Conservation (phyloP, 148 eudicot genomes). For the Mesembryanthemum crystallinum region DNA sequence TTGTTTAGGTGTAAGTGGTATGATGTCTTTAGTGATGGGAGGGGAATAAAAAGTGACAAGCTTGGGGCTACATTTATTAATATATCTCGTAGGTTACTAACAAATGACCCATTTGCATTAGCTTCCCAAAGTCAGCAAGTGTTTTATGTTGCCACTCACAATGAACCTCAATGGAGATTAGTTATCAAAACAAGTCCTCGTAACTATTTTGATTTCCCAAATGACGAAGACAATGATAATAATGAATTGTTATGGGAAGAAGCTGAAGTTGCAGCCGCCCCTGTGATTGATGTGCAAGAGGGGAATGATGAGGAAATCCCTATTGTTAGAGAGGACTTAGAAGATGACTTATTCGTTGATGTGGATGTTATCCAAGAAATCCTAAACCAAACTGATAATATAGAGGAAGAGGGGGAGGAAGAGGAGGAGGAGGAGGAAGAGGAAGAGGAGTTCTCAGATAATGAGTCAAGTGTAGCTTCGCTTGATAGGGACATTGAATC, state of each 20-base stretch:
- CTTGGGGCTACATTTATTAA: neutral
- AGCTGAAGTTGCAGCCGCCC: neutral
- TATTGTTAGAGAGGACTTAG: neutral
- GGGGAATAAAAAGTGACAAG: neutral
- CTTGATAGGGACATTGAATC: slow-evolving; percentile 7
- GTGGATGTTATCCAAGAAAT: too few species aligned
- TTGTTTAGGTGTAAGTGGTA: too few species aligned
- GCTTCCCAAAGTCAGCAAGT: neutral
- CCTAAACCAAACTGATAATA: neutral
- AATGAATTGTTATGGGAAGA: neutral
- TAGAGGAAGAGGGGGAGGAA: neutral
- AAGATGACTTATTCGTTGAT: neutral
- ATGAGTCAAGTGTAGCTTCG: neutral
- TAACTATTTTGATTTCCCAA: neutral
- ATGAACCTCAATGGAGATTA: neutral
- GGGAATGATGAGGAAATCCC: neutral
- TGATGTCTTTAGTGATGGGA: too few species aligned
- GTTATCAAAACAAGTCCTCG: neutral
- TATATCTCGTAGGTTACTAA: neutral
- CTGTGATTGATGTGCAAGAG: neutral
- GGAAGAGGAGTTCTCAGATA: slow-evolving; percentile 2
- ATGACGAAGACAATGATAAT: neutral
- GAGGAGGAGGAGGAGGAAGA: neutral
- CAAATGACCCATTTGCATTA: neutral
- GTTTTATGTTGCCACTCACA: neutral